Evolutionary conservation across 2,329 filamentous ascomycete species (phyloP), one percentile per base, ranked within the genome.

Genomic region (Fusarium subglutinans): DNA sequence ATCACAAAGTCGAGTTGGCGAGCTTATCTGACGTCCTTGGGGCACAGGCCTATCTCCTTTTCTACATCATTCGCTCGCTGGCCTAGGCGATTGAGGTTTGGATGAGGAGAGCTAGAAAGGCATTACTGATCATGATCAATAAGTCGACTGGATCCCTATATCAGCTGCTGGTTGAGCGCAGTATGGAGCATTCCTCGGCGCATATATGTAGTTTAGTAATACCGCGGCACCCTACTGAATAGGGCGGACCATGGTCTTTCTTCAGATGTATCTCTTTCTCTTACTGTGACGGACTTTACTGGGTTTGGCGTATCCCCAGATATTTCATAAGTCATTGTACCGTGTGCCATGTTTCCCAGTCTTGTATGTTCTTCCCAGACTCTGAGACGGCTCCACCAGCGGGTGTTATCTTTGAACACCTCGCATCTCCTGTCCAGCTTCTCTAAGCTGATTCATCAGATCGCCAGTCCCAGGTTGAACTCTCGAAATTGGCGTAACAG

Each of bases 21-120:
- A 90, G 90, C 53, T 92, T 96, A 80, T 93, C 93, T 10, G 94
- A 98, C 68, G 96, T 98, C 7, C 87, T 98, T 47, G 89, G 89
- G 37, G 94, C 94, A 20, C 92, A 98, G 81, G 95, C 96, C 1
- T 98, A 98, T 82, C 86, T 98, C 65, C 85, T 98, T 60, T 98
- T 98, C 81, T 98, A 98, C 77, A 91, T 92, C 60, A 90, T 92
- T 69, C 86, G 90, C 70, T 91, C 90, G 28, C 79, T 91, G 24
- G 84, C 88, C 51, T 89, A 79, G 35, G 41, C 26, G 28, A 44
- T 45, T 17, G 44, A 22, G 44, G n/a, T 44, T 30, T n/a, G 28
- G 24, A 44, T 28, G 28, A 44, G 38, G 41, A 22, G 45, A 47
- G 53, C 30, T 62, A 47, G 44, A 56, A 15, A 62, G 65, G 71